These are phyloP conservation scores for Rhizophlyctis rosea DNA, from an alignment of 192 early-diverging fungal genomes.

Conservation along the genomic window DNA sequence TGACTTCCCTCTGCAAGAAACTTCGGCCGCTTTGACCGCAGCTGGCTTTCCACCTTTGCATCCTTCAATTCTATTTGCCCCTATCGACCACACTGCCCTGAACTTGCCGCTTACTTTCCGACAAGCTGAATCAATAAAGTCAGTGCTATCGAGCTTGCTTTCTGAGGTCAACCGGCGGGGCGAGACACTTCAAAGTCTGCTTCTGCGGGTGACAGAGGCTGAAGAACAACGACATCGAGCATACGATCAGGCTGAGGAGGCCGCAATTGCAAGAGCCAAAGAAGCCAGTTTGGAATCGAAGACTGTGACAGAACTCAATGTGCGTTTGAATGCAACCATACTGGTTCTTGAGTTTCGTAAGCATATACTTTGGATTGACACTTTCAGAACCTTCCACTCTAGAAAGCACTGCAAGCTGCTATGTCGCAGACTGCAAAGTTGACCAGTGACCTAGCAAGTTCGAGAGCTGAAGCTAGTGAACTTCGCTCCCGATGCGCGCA, in stretches of 20 bases:
- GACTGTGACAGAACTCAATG: too few species aligned
- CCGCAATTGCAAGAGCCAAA: too few species aligned
- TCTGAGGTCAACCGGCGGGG: conserved; percentile 1
- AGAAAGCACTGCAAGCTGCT: conserved; percentile 13
- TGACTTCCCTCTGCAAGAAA: neutral
- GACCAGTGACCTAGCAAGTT: conserved; percentile 3
- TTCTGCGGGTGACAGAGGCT: conserved; percentile 16
- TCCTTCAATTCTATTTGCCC: conserved; percentile 17
- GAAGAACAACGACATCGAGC: conserved; percentile 19
- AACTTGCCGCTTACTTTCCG: conserved; percentile 8
- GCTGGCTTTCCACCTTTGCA: conserved; percentile 33
- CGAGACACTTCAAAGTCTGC: conserved; percentile 14
- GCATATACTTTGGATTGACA: too few species aligned
- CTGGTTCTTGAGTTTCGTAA: too few species aligned
- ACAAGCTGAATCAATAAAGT: conserved; percentile 7
- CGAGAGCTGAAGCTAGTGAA: conserved; percentile 5
- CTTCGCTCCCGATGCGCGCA: neutral
- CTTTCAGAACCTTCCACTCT: too few species aligned
- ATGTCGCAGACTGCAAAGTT: conserved; percentile 9
- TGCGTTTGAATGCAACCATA: too few species aligned
- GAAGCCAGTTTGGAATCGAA: too few species aligned
- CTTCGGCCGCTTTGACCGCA: conserved; percentile 17
- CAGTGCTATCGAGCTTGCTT: neutral
- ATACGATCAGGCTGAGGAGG: neutral
- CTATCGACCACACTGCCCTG: neutral